A percentile compares a stretch with the other conserved stretches of the same genome.
These are phyloP conservation scores for Coemansia sp. DNA, from an alignment of 192 early-diverging fungal genomes.

Conservation along the genomic window DNA sequence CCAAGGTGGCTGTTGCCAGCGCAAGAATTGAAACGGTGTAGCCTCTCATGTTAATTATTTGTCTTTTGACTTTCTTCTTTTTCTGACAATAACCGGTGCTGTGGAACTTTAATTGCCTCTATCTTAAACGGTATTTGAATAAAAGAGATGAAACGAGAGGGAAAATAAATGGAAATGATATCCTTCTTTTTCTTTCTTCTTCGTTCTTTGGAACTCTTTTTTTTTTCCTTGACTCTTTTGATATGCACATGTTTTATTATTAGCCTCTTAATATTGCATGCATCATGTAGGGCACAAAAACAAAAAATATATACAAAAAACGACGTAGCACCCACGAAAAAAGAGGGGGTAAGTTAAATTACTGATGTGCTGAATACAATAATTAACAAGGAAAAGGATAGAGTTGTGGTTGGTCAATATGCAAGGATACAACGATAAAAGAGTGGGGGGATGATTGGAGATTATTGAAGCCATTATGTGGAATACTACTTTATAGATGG, in stretches of 20 bases:
- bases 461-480: neutral
- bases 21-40: neutral
- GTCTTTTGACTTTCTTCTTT: neutral
- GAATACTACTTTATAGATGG: neutral
- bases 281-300: neutral
- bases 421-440: neutral
- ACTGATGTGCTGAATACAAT: too few relatives aligned
- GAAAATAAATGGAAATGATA: too few relatives aligned
- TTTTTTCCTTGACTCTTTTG: too few relatives aligned
- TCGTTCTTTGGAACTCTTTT: too few relatives aligned
- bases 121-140: too few relatives aligned
- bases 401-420: neutral
- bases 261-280: neutral
- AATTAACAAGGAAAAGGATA: neutral
- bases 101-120: too few relatives aligned
- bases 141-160: too few relatives aligned
- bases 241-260: neutral
- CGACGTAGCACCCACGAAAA: too few relatives aligned
- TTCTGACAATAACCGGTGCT: too few relatives aligned
- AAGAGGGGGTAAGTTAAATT: too few relatives aligned
- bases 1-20: neutral
- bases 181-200: too few relatives aligned
- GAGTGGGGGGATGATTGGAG: neutral
- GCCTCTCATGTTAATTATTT: neutral
- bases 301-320: too few relatives aligned